These are phyloP conservation scores for Ascosphaera pollenicola DNA, from an alignment of 2,329 filamentous ascomycete species.

Conservation along the genomic window DNA sequence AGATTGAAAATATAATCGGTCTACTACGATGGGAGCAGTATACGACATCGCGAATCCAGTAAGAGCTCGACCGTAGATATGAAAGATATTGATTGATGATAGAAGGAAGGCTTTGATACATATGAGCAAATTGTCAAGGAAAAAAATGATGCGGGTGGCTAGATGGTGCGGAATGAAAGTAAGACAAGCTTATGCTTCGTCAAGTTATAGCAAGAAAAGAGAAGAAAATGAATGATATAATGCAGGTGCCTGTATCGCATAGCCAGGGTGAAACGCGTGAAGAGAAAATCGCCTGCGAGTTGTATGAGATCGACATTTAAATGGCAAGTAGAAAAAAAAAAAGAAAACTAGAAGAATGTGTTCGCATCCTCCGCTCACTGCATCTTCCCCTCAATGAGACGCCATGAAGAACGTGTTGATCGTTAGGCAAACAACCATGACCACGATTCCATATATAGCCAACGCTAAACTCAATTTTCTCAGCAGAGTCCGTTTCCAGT, in stretches of 20 bases:
- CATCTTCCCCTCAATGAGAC: conserved; percentile 28
- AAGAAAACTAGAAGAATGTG: background rate
- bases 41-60: no score
- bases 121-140: no score
- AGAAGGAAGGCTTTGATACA: no score
- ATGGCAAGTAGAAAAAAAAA: background rate
- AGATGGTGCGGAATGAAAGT: no score
- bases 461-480: conserved; percentile 53
- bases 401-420: conserved; percentile 67
- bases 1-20: no score
- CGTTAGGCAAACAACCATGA: conserved; percentile 73
- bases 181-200: background rate
- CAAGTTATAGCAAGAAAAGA: background rate
- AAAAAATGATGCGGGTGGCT: no score
- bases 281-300: no score
- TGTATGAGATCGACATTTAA: no score
- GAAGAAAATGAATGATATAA: background rate
- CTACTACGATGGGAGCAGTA: no score
- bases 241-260: background rate
- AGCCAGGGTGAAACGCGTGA: no score
- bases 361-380: background rate
- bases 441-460: conserved; percentile 59
- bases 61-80: no score
- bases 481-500: conserved; percentile 40
- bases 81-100: no score